Base-by-base conservation (phyloP, 2,329 filamentous ascomycete genomes). In the Pezicula neosporulosa region DNA sequence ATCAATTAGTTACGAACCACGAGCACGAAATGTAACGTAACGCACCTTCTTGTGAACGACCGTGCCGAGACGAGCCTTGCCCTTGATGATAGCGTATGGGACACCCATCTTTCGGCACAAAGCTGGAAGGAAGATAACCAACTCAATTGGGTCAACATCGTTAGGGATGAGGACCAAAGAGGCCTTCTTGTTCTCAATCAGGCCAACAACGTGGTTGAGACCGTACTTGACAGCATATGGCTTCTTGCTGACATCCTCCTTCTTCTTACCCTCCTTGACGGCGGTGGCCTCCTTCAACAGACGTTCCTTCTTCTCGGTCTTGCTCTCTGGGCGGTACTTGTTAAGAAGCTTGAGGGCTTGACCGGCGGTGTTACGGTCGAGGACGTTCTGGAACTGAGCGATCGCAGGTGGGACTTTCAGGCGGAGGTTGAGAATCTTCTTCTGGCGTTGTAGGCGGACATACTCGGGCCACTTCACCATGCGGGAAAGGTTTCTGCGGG, bases 401-500 rank as follows among this genome's bases (percentile, higher is more conserved):
- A 99, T 91, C 67, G 93, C 87, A 71, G 95, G 94, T 60, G 94
- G 94, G 59, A 99, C 94, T 88, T 99, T 99, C 71, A 99, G 83
- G 71, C 94, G 93, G 77, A 99, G 83, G 83, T 93, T 91, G 76
- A 99, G 86, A 78, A 97, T 95, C 89, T 97, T 87, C 76, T 81
- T 82, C 77, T 87, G 82, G 60, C 65, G 65, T 65, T 99, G 94
- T 62, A 97, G 92, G 68, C 92, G 93, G 77, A 99, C 89, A 78
- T 97, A 97, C 81, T 95, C 90, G 75, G 94, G 94, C 94, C 94
- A 99, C 84, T 94, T 95, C 71, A 99, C 92, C 90, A 99, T 97
- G 75, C 91, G 91, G 68, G 88, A 90, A 60, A 96, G 83, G 82
- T 99, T 97, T 73, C 92, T 89, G 73, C 84, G 85, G 69, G 93